Percentiles rank a stretch among this genome's conserved stretches.
Conservation (phyloP, 352 stramenopile species). For the Phytophthora pisi region DNA sequence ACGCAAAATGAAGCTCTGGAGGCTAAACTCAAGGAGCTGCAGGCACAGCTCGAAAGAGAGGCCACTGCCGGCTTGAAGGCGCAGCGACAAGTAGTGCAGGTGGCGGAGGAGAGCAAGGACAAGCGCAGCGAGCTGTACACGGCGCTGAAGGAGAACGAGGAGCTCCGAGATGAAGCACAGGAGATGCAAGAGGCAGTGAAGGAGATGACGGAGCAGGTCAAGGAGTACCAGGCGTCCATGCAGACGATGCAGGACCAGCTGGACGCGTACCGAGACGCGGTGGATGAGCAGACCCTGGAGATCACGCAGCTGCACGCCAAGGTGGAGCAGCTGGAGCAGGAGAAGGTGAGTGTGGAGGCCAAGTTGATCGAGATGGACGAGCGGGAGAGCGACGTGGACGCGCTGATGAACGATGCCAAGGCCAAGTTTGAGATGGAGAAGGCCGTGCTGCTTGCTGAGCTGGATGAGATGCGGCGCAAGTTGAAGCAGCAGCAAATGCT, state of each 20-base stretch:
- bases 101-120: conserved; percentile 49
- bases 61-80: conserved; percentile 39
- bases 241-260: conserved; percentile 58
- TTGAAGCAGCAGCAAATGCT: conserved; percentile 44
- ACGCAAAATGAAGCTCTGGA: conserved; percentile 47
- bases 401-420: conserved; percentile 48
- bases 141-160: conserved; percentile 73
- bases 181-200: conserved; percentile 47
- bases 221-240: conserved; percentile 54
- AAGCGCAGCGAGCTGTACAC: conserved; percentile 67
- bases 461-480: conserved; percentile 48
- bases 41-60: conserved; percentile 40
- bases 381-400: conserved; percentile 62
- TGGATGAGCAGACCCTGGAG: conserved; percentile 75
- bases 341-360: conserved; percentile 60
- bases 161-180: conserved; percentile 44
- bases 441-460: conserved; percentile 44
- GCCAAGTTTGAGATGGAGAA: conserved; percentile 67
- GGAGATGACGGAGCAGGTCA: conserved; percentile 40
- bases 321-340: conserved; percentile 53
- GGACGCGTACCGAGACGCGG: conserved; percentile 50
- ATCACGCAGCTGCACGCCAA: conserved; percentile 64
- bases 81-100: conserved; percentile 36
- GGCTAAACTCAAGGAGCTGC: conserved; percentile 43
- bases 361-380: conserved; percentile 84